Evolutionary conservation across 2,329 filamentous ascomycete genomes (phyloP).

Genomic region (Claviceps arundinis): DNA sequence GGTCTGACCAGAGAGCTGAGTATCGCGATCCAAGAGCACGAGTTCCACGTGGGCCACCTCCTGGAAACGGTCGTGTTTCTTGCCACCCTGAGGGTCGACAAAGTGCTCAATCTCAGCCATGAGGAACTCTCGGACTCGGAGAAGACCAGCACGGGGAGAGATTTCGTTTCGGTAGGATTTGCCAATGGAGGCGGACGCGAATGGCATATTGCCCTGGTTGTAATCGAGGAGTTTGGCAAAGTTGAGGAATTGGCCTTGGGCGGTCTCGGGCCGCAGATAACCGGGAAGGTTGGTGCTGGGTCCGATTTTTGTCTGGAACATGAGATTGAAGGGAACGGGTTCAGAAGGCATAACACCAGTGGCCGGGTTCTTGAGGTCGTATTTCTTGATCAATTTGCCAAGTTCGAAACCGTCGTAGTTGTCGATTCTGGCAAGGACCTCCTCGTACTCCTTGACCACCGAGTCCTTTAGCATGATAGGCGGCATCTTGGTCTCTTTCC

Average conservation of each 20-base stretch:
- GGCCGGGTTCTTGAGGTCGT: slow-evolving; percentile 77
- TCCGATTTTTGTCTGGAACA: slow-evolving; percentile 95
- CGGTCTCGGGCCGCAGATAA: slow-evolving; percentile 86
- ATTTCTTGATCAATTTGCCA: slow-evolving; percentile 76
- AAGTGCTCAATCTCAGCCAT: slow-evolving; percentile 99
- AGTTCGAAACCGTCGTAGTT: slow-evolving; percentile 85
- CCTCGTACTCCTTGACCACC: slow-evolving; percentile 79
- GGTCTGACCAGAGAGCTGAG: slow-evolving; percentile 79
- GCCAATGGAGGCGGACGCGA: slow-evolving; percentile 92
- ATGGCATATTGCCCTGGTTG: slow-evolving; percentile 91
- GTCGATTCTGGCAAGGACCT: slow-evolving; percentile 83
- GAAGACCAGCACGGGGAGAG: slow-evolving; percentile 77
- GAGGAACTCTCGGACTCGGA: slow-evolving; percentile 91
- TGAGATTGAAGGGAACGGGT: slow-evolving; percentile 90
- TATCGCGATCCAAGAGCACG: slow-evolving; percentile 68
- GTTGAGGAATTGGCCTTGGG: slow-evolving; percentile 95
- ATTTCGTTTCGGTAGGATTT: slow-evolving; percentile 99
- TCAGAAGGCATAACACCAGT: slow-evolving; percentile 65
- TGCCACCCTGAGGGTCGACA: slow-evolving; percentile 86
- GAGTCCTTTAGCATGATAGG: slow-evolving; percentile 78
- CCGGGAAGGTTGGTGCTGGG: slow-evolving; percentile 78
- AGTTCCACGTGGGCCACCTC: slow-evolving; percentile 78
- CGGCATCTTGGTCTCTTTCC: slow-evolving; percentile 78
- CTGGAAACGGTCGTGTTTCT: slow-evolving; percentile 81
- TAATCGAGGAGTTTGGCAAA: slow-evolving; percentile 94